Evolutionary conservation across 164 flowering plant genomes (phyloP), one percentile per base, ranked within the genome.

Genomic region (Hamamelis virginiana): DNA sequence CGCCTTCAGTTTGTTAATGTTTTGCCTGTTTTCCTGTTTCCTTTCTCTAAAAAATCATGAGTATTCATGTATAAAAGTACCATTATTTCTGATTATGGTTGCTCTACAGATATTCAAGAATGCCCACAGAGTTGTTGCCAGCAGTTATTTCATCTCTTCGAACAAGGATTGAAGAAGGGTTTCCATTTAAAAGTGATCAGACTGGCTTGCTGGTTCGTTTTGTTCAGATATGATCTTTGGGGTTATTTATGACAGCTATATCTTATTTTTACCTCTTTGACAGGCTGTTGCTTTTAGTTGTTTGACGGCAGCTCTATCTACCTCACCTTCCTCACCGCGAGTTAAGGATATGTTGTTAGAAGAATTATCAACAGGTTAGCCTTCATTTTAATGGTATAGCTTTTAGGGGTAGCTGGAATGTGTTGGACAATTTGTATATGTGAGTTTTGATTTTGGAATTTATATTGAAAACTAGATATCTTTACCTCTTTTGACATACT

Each of bases 101-200:
- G 43, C 74, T 66, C 23, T 64, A 47, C 84, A 94, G 97, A 70
- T 95, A 92, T 78, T 69, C 94, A 58, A 81, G 99, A 74, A 89
- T 95, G 99, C 94, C 97, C 43, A 78, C 27, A 21, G 90, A 87
- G 41, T 76, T 95, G 74, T 80, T 95, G 82, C 86, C 91, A 25
- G 74, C 78, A 57, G 89, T 91, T 69, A 77, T 91, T 67, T 74
- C 76, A 65, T 76, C 87, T 75, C 72, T 95, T 56, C 74, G 65
- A 22, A 53, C 67, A 43, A 88, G 78, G 73, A 71, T 87, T 62
- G 75, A 75, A 47, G 81, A 81, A 51, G 91, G 89, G 8, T 83
- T 87, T 74, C 71, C 78, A 38, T 76, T 69, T 65, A 87, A 76
- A 79, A 80, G 64, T 74, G 97, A 92, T 75, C 94, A 89, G 76